Evolutionary conservation across 129 eudicot genomes (phyloP), one percentile per base, ranked within the genome.

Genomic region (Ambrosia artemisiifolia): DNA sequence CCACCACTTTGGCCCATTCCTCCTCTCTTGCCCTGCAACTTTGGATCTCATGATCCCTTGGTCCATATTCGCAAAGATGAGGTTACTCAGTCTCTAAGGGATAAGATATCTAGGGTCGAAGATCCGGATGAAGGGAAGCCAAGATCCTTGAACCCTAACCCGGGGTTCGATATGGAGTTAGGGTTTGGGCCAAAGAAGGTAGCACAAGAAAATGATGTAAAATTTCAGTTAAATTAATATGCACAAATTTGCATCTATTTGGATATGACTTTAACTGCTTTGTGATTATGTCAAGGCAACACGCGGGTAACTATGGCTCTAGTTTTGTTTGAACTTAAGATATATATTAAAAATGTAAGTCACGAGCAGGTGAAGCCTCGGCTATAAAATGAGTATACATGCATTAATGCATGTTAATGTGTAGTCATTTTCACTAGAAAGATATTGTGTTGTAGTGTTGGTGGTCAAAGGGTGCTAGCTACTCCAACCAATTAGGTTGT

Each of bases 1-100:
- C 73, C 71, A 47, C 82, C 85, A 40, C 12, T 78, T 61, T 85
- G 87, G 89, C 64, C 86, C 53, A 85, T 87, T 62, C 96, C 96
- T 13, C 94, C 93, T 14, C 95, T 91, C 61, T 66, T 91, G 75
- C 95, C 95, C 14, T 75, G 77, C 51, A 84, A 63, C 20, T 71
- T 74, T 12, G 87, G 85, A 79, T 80, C 82, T 70, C 67, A 76
- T 20, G 20, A 64, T 54, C 30, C 55, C 43, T 38, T 8, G 32
- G 14, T 8, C 33, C 33, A 2, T 4, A 32, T 76, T 10, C 42
- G 34, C 62, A 36, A 67, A 47, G 67, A 75, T 20, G 51, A 46
- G 6, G 62, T 24, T 74, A 19, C 19, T 44, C 34, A 38, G 43
- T 71, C 71, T 68, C 43, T 76, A 44, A 63, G 66, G 20, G 79